These are phyloP conservation scores for Pharnaceum exiguum DNA, from an alignment of 148 eudicot genomes.

Conservation along the genomic window DNA sequence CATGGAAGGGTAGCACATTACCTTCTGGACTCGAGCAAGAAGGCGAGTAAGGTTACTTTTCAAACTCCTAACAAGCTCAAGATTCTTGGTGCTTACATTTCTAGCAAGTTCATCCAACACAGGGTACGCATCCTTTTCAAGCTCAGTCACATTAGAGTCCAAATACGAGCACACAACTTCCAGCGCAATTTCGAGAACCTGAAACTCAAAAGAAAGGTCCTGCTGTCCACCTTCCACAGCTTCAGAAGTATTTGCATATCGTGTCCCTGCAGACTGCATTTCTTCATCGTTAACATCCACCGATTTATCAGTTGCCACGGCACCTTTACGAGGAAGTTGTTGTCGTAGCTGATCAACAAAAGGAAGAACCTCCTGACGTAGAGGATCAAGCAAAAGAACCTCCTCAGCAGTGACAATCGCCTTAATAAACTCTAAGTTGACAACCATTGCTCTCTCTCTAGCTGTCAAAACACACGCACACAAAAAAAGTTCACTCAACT, in stretches of 20 bases:
- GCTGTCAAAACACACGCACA: conserved; percentile 41
- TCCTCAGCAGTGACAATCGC: conserved; percentile 98
- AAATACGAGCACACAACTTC: conserved; percentile 82
- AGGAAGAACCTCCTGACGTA: conserved; percentile 93
- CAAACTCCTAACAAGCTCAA: conserved; percentile 90
- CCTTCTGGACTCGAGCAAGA: conserved; percentile 98
- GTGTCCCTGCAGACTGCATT: conserved; percentile 29
- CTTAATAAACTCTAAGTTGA: conserved; percentile 88
- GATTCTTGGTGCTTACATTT: conserved; percentile 89
- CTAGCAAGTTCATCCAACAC: conserved; percentile 84
- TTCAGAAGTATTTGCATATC: conserved; percentile 53
- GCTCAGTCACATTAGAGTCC: conserved; percentile 82
- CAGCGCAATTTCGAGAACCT: conserved; percentile 84
- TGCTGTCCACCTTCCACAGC: conserved; percentile 53
- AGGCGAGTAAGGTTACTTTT: conserved; percentile 90
- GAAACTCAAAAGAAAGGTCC: conserved; percentile 94
- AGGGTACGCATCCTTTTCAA: conserved; percentile 90
- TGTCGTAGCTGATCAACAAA: conserved; percentile 94
- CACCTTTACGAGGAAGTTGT: conserved; percentile 52
- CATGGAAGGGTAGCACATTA: conserved; percentile 14
- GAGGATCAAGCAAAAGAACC: conserved; percentile 91
- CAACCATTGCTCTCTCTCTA: conserved; percentile 94
- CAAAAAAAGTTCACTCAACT: neutral
- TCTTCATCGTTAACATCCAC: conserved; percentile 37
- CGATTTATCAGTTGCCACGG: conserved; percentile 24